phyloP scores from a whole-genome alignment of 164 flowering plant species.

The Annona squamosa region DNA sequence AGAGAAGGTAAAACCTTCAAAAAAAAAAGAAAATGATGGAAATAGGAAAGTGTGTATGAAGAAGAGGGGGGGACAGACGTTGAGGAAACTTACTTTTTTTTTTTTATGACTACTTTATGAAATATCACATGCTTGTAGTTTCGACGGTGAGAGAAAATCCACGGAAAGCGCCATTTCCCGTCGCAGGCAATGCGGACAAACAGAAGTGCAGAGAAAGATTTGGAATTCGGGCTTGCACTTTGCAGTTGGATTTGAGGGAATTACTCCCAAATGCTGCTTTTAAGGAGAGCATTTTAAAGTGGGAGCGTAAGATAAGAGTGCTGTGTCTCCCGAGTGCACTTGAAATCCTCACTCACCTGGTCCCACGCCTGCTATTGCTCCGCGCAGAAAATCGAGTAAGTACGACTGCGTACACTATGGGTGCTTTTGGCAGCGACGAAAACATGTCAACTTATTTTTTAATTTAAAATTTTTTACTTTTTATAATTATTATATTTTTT shows the following conservation, averaged over 20 bases:
- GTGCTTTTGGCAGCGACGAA: no score
- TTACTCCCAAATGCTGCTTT: not conserved
- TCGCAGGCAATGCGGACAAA: not conserved
- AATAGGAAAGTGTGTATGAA: not conserved
- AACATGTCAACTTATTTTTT: no score
- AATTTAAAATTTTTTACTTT: no score
- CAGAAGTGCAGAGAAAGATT: not conserved
- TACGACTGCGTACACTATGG: no score
- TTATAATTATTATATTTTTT: no score
- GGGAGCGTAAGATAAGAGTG: not conserved
- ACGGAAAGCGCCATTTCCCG: constrained; percentile 1
- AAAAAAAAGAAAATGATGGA: not conserved
- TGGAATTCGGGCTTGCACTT: not conserved
- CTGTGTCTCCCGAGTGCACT: not conserved
- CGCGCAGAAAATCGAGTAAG: no score
- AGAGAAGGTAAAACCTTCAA: not conserved
- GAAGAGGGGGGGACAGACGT: not conserved
- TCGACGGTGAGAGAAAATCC: not conserved
- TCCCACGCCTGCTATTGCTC: no score
- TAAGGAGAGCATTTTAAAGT: not conserved
- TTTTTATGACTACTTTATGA: not conserved
- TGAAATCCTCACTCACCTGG: not conserved
- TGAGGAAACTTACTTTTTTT: not conserved
- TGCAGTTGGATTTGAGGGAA: not conserved
- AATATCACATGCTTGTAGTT: not conserved